A percentile compares a stretch with the other conserved stretches of the same genome.
These are phyloP conservation scores for Neolecta irregularis DNA, from an alignment of 1,139 yeast genomes.

Conservation along the genomic window DNA sequence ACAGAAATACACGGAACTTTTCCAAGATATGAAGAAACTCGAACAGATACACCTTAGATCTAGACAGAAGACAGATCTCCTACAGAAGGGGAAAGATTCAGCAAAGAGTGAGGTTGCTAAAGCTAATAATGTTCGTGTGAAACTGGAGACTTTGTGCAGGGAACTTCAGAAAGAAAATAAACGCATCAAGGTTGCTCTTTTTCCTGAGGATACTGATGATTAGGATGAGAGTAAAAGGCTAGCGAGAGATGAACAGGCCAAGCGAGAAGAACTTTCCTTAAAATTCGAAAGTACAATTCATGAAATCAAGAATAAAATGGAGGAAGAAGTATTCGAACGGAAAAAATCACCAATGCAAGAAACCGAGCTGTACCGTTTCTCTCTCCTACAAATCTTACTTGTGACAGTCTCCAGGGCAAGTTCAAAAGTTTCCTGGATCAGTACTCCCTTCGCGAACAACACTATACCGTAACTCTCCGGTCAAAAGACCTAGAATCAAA, in stretches of 20 bases:
- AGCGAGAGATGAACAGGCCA: conserved; percentile 11
- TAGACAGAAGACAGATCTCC: conserved; percentile 12
- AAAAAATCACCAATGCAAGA: conserved; percentile 8
- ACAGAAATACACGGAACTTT: conserved; percentile 16
- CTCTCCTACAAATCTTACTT: too few species aligned
- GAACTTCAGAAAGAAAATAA: conserved; percentile 17
- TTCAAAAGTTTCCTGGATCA: conserved; percentile 17
- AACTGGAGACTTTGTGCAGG: conserved; percentile 15
- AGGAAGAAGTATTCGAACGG: conserved; percentile 7
- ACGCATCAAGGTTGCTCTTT: too few species aligned
- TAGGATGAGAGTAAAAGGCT: conserved; percentile 13
- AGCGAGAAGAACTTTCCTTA: conserved; percentile 12
- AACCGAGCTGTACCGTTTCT: conserved; percentile 9
- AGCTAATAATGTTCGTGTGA: conserved; percentile 12
- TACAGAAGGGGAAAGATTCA: conserved; percentile 12
- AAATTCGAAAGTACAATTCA: conserved; percentile 12
- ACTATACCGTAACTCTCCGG: conserved; percentile 12
- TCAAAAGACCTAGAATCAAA: conserved; percentile 16
- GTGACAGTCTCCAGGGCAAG: too few species aligned
- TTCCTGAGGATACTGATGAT: conserved; percentile 2
- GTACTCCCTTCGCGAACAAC: conserved; percentile 17
- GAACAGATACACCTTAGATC: conserved; percentile 16
- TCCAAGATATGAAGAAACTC: conserved; percentile 16
- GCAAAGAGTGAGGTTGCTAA: conserved; percentile 12
- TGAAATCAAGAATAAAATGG: conserved; percentile 13